phyloP scores from a whole-genome alignment of 2,329 filamentous ascomycete species.

The Pestalotiopsis sp. region DNA sequence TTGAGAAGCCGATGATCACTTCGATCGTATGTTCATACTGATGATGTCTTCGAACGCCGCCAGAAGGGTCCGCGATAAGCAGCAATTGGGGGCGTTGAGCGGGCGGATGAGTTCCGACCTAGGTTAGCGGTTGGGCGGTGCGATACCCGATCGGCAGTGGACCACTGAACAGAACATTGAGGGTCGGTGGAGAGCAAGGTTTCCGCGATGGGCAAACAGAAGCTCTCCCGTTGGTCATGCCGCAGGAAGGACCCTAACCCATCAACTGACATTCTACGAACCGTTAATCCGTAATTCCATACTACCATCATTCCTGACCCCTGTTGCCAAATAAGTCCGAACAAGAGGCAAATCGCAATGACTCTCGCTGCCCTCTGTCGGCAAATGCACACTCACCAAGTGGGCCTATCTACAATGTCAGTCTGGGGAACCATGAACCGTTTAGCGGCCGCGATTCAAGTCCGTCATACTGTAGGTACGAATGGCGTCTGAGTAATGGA shows the following conservation, averaged over 20 bases:
- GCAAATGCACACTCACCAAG: background rate
- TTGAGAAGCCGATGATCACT: background rate
- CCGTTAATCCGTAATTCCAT: background rate
- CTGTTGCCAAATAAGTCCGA: background rate
- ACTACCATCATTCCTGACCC: background rate
- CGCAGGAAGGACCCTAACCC: background rate
- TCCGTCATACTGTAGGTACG: background rate
- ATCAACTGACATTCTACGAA: background rate
- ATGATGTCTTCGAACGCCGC: background rate
- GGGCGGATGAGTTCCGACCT: slow-evolving; percentile 5
- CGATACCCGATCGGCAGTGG: background rate
- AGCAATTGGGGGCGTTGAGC: background rate
- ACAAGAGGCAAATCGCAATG: background rate
- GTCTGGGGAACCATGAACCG: background rate
- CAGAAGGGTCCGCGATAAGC: background rate
- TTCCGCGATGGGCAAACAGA: background rate
- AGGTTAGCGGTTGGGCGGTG: background rate
- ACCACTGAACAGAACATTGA: background rate
- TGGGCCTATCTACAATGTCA: background rate
- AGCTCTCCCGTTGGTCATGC: background rate
- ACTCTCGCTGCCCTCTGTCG: background rate
- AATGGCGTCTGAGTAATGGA: background rate
- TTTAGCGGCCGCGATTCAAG: background rate
- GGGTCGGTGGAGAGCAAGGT: background rate
- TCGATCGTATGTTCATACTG: slow-evolving; percentile 1